Conservation (phyloP, 78 protist genomes). For the Dictyostelium firmibasis region DNA sequence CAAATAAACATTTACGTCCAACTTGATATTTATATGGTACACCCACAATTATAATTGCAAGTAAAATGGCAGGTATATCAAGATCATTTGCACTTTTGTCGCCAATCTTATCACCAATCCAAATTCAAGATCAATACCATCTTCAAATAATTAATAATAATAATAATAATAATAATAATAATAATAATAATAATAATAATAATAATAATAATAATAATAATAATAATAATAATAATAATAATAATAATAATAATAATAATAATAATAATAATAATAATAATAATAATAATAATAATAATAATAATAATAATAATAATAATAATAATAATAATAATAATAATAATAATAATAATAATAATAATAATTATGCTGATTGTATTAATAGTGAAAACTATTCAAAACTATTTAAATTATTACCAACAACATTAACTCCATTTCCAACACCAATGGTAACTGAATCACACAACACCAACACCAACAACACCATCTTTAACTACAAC, state of each 20-base stretch:
- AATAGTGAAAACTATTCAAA: background rate
- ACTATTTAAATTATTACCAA: background rate
- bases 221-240: too few species aligned
- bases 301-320: too few species aligned
- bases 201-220: too few species aligned
- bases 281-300: too few species aligned
- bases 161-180: too few species aligned
- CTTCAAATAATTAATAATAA: too few species aligned
- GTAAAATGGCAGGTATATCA: conserved; percentile 96
- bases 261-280: too few species aligned
- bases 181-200: too few species aligned
- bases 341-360: background rate
- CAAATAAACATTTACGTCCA: conserved; percentile 80
- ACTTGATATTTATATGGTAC: conserved; percentile 80
- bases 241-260: too few species aligned
- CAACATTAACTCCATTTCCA: background rate
- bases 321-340: too few species aligned
- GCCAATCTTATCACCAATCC: background rate
- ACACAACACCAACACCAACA: background rate
- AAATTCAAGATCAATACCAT: background rate
- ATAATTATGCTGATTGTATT: background rate
- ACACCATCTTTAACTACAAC: background rate
- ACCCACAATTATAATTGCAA: conserved; percentile 90
- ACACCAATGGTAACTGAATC: background rate
- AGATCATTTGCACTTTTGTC: conserved; percentile 43